Evolutionary conservation across 2,329 filamentous ascomycete species (phyloP).

Genomic region (Teratosphaeriaceae sp.): DNA sequence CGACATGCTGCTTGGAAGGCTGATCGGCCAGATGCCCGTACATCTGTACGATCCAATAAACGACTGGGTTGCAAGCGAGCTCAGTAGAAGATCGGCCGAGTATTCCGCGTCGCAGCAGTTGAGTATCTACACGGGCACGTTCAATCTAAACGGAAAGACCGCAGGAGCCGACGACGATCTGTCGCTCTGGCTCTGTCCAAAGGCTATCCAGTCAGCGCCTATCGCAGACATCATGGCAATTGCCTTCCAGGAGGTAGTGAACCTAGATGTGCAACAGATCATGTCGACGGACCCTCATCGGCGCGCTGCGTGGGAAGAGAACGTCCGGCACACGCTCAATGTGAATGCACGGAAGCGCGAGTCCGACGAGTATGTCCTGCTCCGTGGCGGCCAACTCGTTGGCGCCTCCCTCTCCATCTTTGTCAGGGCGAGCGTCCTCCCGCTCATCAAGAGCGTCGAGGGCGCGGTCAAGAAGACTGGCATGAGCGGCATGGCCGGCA

Average conservation of each 20-base stretch:
- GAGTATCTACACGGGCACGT: slow-evolving; percentile 79
- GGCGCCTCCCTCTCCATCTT: slow-evolving; percentile 90
- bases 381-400: slow-evolving; percentile 89
- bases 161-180: slow-evolving; percentile 72
- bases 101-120: slow-evolving; percentile 71
- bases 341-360: slow-evolving; percentile 56
- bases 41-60: slow-evolving; percentile 91
- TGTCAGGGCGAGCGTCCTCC: slow-evolving; percentile 69
- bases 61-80: slow-evolving; percentile 75
- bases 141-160: slow-evolving; percentile 88
- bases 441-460: slow-evolving; percentile 91
- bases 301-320: slow-evolving; percentile 78
- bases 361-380: slow-evolving; percentile 75
- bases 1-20: slow-evolving; percentile 81
- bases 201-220: slow-evolving; percentile 46
- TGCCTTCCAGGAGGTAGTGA: slow-evolving; percentile 98
- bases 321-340: slow-evolving; percentile 74
- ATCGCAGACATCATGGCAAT: slow-evolving; percentile 83
- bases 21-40: slow-evolving; percentile 77
- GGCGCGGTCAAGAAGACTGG: slow-evolving; percentile 92
- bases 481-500: slow-evolving; percentile 93
- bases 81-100: slow-evolving; percentile 59
- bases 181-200: slow-evolving; percentile 75
- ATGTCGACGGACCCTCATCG: slow-evolving; percentile 94
- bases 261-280: slow-evolving; percentile 93